phyloP scores from a whole-genome alignment of 371 early-diverging fungal genomes.

The Mortierella sp. region DNA sequence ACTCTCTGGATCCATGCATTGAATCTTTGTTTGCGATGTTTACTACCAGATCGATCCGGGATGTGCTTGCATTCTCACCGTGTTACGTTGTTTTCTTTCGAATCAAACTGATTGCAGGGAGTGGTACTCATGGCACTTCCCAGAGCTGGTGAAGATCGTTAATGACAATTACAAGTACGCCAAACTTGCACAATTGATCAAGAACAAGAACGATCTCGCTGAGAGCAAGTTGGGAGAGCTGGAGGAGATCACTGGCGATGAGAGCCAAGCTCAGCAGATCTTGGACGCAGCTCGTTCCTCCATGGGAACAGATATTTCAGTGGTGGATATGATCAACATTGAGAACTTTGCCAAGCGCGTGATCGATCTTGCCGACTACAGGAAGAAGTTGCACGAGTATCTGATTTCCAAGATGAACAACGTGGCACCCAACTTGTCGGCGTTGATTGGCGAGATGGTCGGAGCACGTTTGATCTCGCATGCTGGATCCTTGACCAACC shows the following conservation, averaged over 20 bases:
- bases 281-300: slow-evolving; percentile 94
- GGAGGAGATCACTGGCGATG: slow-evolving; percentile 79
- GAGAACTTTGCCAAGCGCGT: slow-evolving; percentile 94
- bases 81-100: too few species aligned
- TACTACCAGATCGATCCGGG: too few species aligned
- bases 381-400: slow-evolving; percentile 90
- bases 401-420: slow-evolving; percentile 94
- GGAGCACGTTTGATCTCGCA: slow-evolving; percentile 96
- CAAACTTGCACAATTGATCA: slow-evolving; percentile 85
- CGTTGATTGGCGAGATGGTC: slow-evolving; percentile 97
- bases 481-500: slow-evolving; percentile 97
- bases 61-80: too few species aligned
- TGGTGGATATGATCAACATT: slow-evolving; percentile 95
- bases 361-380: slow-evolving; percentile 91
- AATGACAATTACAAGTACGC: slow-evolving; percentile 93
- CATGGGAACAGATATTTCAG: slow-evolving; percentile 95
- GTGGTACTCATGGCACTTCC: slow-evolving; percentile 99
- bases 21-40: too few species aligned
- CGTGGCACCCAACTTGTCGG: slow-evolving; percentile 98
- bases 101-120: too few species aligned
- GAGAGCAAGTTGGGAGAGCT: slow-evolving; percentile 81
- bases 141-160: slow-evolving; percentile 96
- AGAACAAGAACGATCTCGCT: slow-evolving; percentile 88
- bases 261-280: slow-evolving; percentile 77
- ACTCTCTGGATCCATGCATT: too few species aligned